Base-by-base conservation (phyloP, 179 eudicot genomes). In the Sideroxylon spinosum region DNA sequence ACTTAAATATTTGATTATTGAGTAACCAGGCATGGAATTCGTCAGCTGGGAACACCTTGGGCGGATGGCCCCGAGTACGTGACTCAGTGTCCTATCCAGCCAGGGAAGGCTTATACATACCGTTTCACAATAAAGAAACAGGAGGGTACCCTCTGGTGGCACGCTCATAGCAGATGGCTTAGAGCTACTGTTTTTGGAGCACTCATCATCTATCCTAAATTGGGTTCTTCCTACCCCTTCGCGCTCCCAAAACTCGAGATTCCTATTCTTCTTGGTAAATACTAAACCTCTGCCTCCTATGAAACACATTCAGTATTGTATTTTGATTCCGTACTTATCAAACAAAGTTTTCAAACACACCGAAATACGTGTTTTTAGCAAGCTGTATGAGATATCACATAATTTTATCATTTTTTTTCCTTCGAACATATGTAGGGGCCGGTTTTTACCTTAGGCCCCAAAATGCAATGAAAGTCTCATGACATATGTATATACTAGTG, bases 141-240 rank as follows among this genome's bases (percentile, higher is more conserved):
- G 77, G 98, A 93, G 76, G 98, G 98, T 9, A 94, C 98, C n/a
- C 79, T 94, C 48, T 94, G 98, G 98, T 94, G 98, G 97, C 97
- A 94, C 70, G 98, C 97, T 73, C 98, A 94, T 68, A 87, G 90
- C 85, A 85, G 88, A 81, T 94, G 96, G 96, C 93, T 94, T 11
- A 84, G 98, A 78, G 98, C 98, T 9, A 93, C 97, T 0, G 92
- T 94, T 44, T 91, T 90, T 60, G 98, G 98, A 46, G 97, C 94
- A 52, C 82, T 94, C 6, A 69, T 94, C 28, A 88, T 94, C 75
- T 85, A 81, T 14, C 97, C 98, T 14, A 90, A 85, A 73, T 46
- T 78, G 75, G 92, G 94, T 28, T 68, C 86, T 9, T 63, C 89
- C 0, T 90, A 86, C 72, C 96, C 98, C 0, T 93, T 93, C 78